phyloP scores from a whole-genome alignment of 2,329 filamentous ascomycete genomes.

The Cytospora chrysosperma region DNA sequence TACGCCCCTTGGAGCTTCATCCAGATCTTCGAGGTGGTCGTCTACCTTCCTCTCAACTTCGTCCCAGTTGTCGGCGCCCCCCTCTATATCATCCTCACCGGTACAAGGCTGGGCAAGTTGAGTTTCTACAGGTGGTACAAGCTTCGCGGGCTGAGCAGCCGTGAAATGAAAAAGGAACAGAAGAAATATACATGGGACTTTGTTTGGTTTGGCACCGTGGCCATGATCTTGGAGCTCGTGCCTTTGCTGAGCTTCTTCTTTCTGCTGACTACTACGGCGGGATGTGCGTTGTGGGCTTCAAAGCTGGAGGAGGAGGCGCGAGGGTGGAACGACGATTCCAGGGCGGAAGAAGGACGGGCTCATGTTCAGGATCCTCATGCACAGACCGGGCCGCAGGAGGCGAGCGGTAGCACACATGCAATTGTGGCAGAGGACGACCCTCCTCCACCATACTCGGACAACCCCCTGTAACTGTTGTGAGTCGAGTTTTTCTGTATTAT shows the following conservation, averaged over 20 bases:
- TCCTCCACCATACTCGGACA: slow-evolving; percentile 40
- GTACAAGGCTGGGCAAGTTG: slow-evolving; percentile 81
- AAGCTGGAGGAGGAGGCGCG: slow-evolving; percentile 65
- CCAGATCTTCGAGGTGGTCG: slow-evolving; percentile 83
- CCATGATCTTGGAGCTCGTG: slow-evolving; percentile 81
- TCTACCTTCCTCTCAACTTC: slow-evolving; percentile 81
- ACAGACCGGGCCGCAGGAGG: slow-evolving; percentile 10
- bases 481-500: slow-evolving; percentile 22
- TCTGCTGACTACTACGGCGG: slow-evolving; percentile 80
- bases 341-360: slow-evolving; percentile 26
- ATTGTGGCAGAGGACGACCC: slow-evolving; percentile 32
- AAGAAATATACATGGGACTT: slow-evolving; percentile 74
- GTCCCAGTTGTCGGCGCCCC: slow-evolving; percentile 81
- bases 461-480: slow-evolving; percentile 32
- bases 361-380: background rate
- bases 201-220: slow-evolving; percentile 87
- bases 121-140: slow-evolving; percentile 91
- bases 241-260: slow-evolving; percentile 94
- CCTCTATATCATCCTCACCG: slow-evolving; percentile 84
- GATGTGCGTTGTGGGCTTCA: slow-evolving; percentile 82
- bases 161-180: slow-evolving; percentile 70
- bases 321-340: slow-evolving; percentile 20
- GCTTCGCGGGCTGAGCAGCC: slow-evolving; percentile 70
- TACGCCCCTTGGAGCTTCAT: slow-evolving; percentile 88
- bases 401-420: slow-evolving; percentile 22